These are phyloP conservation scores for Puccinia triticina DNA, from an alignment of 1,284 basidiomycete genomes.

Conservation along the genomic window DNA sequence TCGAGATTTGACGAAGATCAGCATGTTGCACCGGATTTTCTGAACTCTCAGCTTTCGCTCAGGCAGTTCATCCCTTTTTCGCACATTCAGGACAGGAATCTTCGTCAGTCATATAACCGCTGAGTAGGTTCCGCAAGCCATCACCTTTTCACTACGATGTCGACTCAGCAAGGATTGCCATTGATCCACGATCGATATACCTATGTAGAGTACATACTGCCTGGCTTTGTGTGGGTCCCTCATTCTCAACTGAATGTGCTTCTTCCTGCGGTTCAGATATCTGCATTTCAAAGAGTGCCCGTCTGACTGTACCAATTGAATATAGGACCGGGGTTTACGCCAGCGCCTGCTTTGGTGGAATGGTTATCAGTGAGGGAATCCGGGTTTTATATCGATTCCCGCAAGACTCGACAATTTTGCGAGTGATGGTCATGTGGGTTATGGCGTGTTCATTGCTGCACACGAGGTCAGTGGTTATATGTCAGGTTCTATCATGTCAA, in stretches of 20 bases:
- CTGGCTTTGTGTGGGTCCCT: slow-evolving; percentile 26
- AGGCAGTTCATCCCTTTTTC: too few species aligned
- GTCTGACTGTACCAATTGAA: background rate
- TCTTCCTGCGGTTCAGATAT: background rate
- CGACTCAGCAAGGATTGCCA: background rate
- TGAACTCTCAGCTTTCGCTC: too few species aligned
- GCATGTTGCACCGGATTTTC: too few species aligned
- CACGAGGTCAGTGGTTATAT: slow-evolving; percentile 6
- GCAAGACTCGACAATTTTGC: slow-evolving; percentile 25
- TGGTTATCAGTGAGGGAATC: slow-evolving; percentile 45
- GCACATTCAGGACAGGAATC: too few species aligned
- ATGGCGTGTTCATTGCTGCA: slow-evolving; percentile 34
- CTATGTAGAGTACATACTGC: slow-evolving; percentile 24
- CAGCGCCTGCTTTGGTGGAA: slow-evolving; percentile 44
- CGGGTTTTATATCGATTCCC: slow-evolving; percentile 50
- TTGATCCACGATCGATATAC: slow-evolving; percentile 17
- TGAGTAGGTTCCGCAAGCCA: too few species aligned
- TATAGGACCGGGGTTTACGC: slow-evolving; percentile 39
- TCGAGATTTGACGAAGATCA: too few species aligned
- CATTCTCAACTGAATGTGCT: background rate
- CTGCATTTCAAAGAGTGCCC: background rate
- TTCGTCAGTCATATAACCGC: too few species aligned
- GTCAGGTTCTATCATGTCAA: background rate
- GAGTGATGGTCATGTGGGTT: slow-evolving; percentile 12
- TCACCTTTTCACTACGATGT: background rate